Conservation (phyloP, 495 filamentous ascomycete genomes). For the Podospora anserina region DNA sequence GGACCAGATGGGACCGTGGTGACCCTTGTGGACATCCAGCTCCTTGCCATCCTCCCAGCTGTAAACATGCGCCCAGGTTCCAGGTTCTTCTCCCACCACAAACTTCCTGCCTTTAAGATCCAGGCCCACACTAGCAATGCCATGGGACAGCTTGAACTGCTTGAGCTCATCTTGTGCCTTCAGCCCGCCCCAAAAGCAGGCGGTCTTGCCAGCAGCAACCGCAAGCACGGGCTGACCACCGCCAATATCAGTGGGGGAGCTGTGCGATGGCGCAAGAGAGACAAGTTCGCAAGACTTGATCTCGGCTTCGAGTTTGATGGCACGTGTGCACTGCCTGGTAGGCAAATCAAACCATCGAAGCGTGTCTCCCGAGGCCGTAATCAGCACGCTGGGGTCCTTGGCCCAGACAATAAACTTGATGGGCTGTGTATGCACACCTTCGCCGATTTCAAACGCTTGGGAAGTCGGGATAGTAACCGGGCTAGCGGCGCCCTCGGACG, state of each 20-base stretch:
- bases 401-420: conserved; percentile 97
- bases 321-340: conserved; percentile 63
- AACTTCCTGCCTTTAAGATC: conserved; percentile 77
- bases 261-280: conserved; percentile 42
- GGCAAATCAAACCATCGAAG: conserved; percentile 94
- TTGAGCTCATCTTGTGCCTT: conserved; percentile 70
- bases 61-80: conserved; percentile 94
- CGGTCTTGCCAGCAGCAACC: conserved; percentile 79
- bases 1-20: conserved; percentile 96
- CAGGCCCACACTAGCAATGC: conserved; percentile 84
- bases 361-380: conserved; percentile 86
- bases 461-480: conserved; percentile 45
- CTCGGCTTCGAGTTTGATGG: conserved; percentile 71
- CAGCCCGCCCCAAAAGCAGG: conserved; percentile 86
- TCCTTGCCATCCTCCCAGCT: conserved; percentile 78
- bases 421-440: conserved; percentile 73
- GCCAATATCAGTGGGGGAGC: conserved; percentile 47
- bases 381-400: conserved; percentile 76
- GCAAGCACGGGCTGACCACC: conserved; percentile 54
- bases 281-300: conserved; percentile 91
- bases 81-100: conserved; percentile 80
- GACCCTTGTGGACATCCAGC: conserved; percentile 90
- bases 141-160: conserved; percentile 67
- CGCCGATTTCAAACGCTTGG: conserved; percentile 77
- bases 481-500: conserved; percentile 20